phyloP scores from a whole-genome alignment of 2,329 filamentous ascomycete genomes.

The Monosporascus cannonballus region DNA sequence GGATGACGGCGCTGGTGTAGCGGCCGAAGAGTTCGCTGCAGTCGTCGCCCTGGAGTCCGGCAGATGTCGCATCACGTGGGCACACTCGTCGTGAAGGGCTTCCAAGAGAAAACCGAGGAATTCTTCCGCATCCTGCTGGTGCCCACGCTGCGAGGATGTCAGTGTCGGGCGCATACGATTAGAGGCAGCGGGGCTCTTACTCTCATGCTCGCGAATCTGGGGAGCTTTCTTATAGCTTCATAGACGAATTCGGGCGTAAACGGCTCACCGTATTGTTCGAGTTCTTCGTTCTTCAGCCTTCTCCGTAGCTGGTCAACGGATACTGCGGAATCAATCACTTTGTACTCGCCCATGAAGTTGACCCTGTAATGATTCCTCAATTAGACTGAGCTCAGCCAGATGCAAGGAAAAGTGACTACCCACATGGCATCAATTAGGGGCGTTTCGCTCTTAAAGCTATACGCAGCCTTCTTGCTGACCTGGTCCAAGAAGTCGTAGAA shows the following conservation, averaged over 20 bases:
- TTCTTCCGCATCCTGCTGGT: slow-evolving; percentile 97
- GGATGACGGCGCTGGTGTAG: slow-evolving; percentile 33
- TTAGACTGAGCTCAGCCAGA: not conserved
- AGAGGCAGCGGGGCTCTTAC: slow-evolving; percentile 41
- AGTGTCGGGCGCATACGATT: slow-evolving; percentile 5
- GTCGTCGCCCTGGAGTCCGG: slow-evolving; percentile 20
- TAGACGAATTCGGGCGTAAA: slow-evolving; percentile 95
- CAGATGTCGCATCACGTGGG: slow-evolving; percentile 61
- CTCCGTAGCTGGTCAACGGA: slow-evolving; percentile 68
- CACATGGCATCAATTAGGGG: slow-evolving; percentile 91
- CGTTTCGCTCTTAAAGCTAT: slow-evolving; percentile 93
- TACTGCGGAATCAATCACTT: slow-evolving; percentile 71
- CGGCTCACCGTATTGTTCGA: slow-evolving; percentile 85
- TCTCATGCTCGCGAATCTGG: slow-evolving; percentile 87
- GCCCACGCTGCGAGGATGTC: slow-evolving; percentile 60
- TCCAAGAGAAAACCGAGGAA: slow-evolving; percentile 92
- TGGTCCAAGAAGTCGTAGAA: slow-evolving; percentile 93
- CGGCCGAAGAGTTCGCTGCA: slow-evolving; percentile 26
- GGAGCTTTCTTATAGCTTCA: slow-evolving; percentile 78
- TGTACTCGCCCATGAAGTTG: slow-evolving; percentile 92
- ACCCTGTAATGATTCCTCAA: slow-evolving; percentile 52
- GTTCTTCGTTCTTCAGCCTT: slow-evolving; percentile 71
- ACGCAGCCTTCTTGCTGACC: slow-evolving; percentile 72
- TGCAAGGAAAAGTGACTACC: slow-evolving; percentile 29
- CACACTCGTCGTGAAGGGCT: slow-evolving; percentile 88